Conservation (phyloP, 352 stramenopile species). For the Peronospora farinosa region DNA sequence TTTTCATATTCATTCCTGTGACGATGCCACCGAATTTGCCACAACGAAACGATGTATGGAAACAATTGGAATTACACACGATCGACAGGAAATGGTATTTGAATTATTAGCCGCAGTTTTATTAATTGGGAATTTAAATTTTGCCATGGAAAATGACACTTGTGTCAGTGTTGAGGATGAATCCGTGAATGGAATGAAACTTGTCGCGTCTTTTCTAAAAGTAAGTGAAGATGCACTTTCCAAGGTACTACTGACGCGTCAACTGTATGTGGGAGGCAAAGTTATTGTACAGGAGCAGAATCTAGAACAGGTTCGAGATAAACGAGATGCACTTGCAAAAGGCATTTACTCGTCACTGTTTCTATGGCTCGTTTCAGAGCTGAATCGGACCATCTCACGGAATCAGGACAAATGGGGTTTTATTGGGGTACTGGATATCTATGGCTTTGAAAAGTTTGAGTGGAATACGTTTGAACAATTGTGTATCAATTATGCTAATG, state of each 20-base stretch:
- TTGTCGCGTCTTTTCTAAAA: conserved; percentile 69
- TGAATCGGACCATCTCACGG: conserved; percentile 87
- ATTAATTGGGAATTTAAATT: conserved; percentile 85
- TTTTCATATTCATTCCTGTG: conserved; percentile 62
- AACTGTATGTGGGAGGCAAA: conserved; percentile 85
- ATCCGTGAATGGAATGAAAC: conserved; percentile 38
- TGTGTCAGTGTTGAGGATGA: conserved; percentile 54
- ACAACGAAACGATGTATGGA: conserved; percentile 81
- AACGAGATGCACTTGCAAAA: conserved; percentile 88
- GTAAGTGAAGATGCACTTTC: conserved; percentile 70
- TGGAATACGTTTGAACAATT: conserved; percentile 95
- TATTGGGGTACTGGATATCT: conserved; percentile 96
- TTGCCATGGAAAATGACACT: conserved; percentile 75
- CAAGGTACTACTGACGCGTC: conserved; percentile 70
- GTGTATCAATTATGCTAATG: conserved; percentile 95
- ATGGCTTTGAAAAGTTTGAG: conserved; percentile 96
- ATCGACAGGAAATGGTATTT: conserved; percentile 80
- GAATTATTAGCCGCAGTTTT: conserved; percentile 81
- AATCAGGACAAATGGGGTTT: conserved; percentile 83
- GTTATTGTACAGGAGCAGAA: conserved; percentile 88
- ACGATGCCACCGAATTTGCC: conserved; percentile 81
- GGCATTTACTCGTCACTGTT: conserved; percentile 91
- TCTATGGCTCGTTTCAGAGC: conserved; percentile 83
- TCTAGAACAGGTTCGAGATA: conserved; percentile 81
- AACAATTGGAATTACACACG: conserved; percentile 82